Evolutionary conservation across 1,284 basidiomycete genomes (phyloP), one percentile per base, ranked within the genome.

Genomic region (Psilocybe mexicana): DNA sequence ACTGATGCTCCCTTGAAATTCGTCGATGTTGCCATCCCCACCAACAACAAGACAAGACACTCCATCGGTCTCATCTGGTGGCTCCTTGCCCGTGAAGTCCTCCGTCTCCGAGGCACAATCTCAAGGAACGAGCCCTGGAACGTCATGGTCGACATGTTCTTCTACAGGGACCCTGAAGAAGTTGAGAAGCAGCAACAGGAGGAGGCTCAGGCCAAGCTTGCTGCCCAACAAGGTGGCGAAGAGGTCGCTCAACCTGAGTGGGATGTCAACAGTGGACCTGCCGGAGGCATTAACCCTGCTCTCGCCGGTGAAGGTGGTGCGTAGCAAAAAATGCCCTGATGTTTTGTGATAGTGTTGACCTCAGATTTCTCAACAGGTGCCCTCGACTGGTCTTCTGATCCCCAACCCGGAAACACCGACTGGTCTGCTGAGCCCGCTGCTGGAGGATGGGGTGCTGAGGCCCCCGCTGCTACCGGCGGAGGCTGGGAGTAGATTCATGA

Each of bases 131-230:
- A 96, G 65, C 93, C 92, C 70, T 98, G 96, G 94, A 91, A 89
- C 74, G 91, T 97, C 74, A 98, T 99, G 91, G 94, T 96, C 69
- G 96, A 98, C 81, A 95, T 98, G 93, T 98, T 98, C 94, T 98
- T 98, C 90, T 99, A 98, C 89, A 94, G 96, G 72, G 96, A 98
- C 81, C 95, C 96, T 63, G 96, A 98, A 76, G 96, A 98, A 81
- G 91, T 97, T 68, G 96, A 98, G 87, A 93, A 92, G 78, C 95
- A 98, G 80, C 90, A 93, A 70, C 88, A 92, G 73, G 94, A 95
- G 74, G 93, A 94, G 77, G 91, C 92, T 47, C 88, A 90, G 67
- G 92, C 90, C 65, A 93, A 92, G 76, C 79, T 82, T 60, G 82
- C 85, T 46, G 82, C 82, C 60, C 82, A 82, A 62, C 80, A 77